Percentiles rank a stretch among this genome's conserved stretches.
These are phyloP conservation scores for Collybia nuda DNA, from an alignment of 768 basidiomycete species.

Conservation along the genomic window DNA sequence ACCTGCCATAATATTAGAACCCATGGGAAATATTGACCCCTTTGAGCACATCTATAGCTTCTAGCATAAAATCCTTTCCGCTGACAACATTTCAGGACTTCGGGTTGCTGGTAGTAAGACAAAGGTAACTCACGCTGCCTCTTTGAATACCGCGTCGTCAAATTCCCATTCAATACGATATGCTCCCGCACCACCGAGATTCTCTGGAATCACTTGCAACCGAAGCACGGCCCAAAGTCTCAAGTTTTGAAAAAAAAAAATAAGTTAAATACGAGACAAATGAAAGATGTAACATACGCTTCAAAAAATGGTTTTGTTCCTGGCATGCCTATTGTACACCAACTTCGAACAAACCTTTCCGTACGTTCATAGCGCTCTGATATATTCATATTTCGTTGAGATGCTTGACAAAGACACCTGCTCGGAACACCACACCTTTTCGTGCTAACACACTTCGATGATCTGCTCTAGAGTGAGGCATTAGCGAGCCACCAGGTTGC, in stretches of 20 bases:
- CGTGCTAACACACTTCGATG: conserved; percentile 62
- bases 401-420: background rate
- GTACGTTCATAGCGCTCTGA: conserved; percentile 73
- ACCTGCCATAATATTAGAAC: conserved; percentile 2
- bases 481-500: conserved; percentile 75
- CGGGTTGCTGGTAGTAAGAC: conserved; percentile 12
- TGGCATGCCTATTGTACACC: conserved; percentile 87
- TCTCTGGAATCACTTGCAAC: conserved; percentile 77
- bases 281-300: conserved; percentile 35
- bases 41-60: conserved; percentile 87
- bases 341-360: conserved; percentile 71
- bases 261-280: conserved; percentile 4
- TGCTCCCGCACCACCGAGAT: conserved; percentile 77
- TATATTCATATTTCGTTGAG: background rate
- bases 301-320: conserved; percentile 89
- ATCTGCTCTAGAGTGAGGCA: conserved; percentile 70
- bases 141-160: conserved; percentile 93
- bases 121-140: conserved; percentile 74
- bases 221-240: conserved; percentile 78
- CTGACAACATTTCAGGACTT: conserved; percentile 39
- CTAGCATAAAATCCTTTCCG: conserved; percentile 93
- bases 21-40: conserved; percentile 57
- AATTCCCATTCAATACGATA: conserved; percentile 84
- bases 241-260: conserved; percentile 18
- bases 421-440: conserved; percentile 45